Conservation (phyloP, 768 basidiomycete species). For the Hydnum rufescens region DNA sequence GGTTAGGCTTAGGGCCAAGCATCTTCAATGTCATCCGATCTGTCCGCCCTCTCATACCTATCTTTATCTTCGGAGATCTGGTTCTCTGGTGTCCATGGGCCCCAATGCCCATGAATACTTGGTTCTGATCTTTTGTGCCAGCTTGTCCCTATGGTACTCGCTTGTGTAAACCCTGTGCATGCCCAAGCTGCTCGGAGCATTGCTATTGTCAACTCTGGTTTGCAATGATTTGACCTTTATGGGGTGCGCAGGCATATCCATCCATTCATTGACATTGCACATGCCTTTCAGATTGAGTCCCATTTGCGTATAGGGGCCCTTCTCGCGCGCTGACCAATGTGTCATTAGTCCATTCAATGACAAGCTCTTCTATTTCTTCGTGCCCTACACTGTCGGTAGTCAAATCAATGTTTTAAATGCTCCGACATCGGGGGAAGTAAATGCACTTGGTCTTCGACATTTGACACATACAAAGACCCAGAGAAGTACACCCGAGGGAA, state of each 20-base stretch:
- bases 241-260: too few relatives aligned
- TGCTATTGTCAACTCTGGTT: slow-evolving; percentile 44
- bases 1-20: slow-evolving; percentile 32
- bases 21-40: slow-evolving; percentile 56
- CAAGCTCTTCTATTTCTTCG: slow-evolving; percentile 39
- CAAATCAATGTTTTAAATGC: slow-evolving; percentile 20
- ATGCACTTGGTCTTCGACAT: not conserved
- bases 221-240: slow-evolving; percentile 46
- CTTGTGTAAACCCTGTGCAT: slow-evolving; percentile 26
- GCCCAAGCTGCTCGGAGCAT: slow-evolving; percentile 37
- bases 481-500: slow-evolving; percentile 3
- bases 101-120: too few relatives aligned
- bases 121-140: not conserved
- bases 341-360: slow-evolving; percentile 54
- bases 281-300: not conserved
- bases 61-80: slow-evolving; percentile 71
- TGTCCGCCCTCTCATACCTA: slow-evolving; percentile 54
- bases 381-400: slow-evolving; percentile 31
- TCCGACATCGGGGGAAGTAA: not conserved
- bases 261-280: not conserved
- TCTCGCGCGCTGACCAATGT: slow-evolving; percentile 66
- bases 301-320: slow-evolving; percentile 30
- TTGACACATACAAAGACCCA: slow-evolving; percentile 1
- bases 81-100: not conserved
- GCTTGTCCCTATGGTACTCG: not conserved